Conservation (phyloP, 495 filamentous ascomycete species). For the Aspergillus sclerotiicarbonarius region DNA sequence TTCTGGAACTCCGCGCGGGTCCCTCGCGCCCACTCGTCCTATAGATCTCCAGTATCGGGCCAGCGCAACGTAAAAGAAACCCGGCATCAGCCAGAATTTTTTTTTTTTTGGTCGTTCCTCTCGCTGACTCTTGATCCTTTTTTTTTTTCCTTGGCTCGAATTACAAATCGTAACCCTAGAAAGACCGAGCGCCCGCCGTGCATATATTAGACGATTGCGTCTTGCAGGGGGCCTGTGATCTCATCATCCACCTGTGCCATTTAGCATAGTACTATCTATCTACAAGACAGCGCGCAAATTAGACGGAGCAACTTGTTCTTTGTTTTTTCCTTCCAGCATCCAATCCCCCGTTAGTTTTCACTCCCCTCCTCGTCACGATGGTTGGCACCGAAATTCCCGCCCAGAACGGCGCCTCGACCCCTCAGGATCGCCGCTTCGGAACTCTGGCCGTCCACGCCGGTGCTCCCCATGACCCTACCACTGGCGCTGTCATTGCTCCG, state of each 20-base stretch:
- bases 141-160: not conserved
- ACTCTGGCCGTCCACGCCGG: slow-evolving; percentile 95
- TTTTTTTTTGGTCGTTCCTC: not conserved
- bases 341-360: not conserved
- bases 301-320: not conserved
- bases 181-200: not conserved
- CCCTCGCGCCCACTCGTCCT: slow-evolving; percentile 2
- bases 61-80: slow-evolving; percentile 18
- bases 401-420: slow-evolving; percentile 24
- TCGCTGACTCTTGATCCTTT: not conserved
- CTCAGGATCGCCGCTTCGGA: slow-evolving; percentile 70
- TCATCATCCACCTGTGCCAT: not conserved
- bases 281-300: not conserved
- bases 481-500: slow-evolving; percentile 91
- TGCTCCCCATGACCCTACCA: slow-evolving; percentile 80
- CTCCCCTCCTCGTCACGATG: slow-evolving; percentile 19
- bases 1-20: slow-evolving; percentile 13
- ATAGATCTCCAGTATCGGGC: slow-evolving; percentile 9
- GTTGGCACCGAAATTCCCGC: slow-evolving; percentile 16
- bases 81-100: slow-evolving; percentile 1
- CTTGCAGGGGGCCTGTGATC: not conserved
- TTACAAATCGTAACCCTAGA: not conserved
- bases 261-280: not conserved
- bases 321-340: not conserved
- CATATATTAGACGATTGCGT: not conserved